A percentile compares a stretch with the other conserved stretches of the same genome.
phyloP scores from a whole-genome alignment of 352 stramenopile species.

The Plasmopara muralis region DNA sequence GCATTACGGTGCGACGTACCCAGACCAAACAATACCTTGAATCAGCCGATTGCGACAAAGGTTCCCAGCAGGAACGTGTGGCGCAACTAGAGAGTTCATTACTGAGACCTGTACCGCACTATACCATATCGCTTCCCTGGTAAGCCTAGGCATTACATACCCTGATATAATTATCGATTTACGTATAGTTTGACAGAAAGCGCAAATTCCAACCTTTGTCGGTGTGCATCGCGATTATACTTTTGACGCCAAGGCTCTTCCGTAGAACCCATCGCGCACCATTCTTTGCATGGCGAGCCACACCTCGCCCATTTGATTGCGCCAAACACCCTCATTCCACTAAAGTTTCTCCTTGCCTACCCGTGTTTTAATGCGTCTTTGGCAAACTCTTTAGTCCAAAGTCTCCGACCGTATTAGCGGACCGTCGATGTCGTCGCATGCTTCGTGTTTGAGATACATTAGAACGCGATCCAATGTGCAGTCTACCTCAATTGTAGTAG shows the following conservation, averaged over 20 bases:
- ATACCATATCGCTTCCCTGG: no score
- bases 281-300: constrained; percentile 87
- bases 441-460: constrained; percentile 82
- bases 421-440: constrained; percentile 62
- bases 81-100: no score
- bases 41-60: no score
- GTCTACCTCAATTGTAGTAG: constrained; percentile 54
- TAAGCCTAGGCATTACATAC: no score
- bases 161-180: no score
- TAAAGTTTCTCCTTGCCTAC: constrained; percentile 75
- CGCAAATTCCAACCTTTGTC: no score
- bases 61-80: no score
- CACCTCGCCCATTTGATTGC: constrained; percentile 68
- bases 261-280: constrained; percentile 82
- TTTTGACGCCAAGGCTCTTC: constrained; percentile 73
- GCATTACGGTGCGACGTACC: no score
- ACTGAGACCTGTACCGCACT: no score
- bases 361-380: constrained; percentile 58
- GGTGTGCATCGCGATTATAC: no score
- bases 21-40: no score
- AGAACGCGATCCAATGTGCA: constrained; percentile 86
- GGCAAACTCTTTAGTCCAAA: constrained; percentile 75
- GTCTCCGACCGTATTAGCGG: constrained; percentile 59
- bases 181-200: no score
- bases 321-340: constrained; percentile 69